These are phyloP conservation scores for Sporothrix luriei DNA, from an alignment of 2,329 filamentous ascomycete species.

Conservation along the genomic window DNA sequence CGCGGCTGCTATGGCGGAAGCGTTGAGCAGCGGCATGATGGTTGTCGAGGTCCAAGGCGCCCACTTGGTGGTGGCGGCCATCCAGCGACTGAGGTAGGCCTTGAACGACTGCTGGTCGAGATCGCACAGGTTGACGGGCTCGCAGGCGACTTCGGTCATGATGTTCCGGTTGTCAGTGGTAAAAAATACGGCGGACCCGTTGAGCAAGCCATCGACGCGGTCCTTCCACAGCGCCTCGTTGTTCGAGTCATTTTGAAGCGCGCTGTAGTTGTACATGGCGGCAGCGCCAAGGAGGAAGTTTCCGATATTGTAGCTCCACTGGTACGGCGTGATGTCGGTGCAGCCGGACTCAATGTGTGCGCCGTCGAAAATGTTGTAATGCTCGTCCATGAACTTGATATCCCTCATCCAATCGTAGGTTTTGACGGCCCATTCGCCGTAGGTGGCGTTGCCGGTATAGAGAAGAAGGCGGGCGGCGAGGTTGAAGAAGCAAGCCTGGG, in stretches of 20 bases:
- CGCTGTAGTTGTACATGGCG: constrained; percentile 67
- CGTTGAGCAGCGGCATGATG: constrained; percentile 57
- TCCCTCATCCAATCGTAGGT: constrained; percentile 69
- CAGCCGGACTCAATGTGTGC: constrained; percentile 61
- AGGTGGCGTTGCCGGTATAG: constrained; percentile 77
- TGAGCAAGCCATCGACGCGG: constrained; percentile 60
- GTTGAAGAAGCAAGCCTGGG: constrained; percentile 57
- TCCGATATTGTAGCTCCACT: constrained; percentile 72
- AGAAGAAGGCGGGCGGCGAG: constrained; percentile 61
- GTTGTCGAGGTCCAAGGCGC: constrained; percentile 59
- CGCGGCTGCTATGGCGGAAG: constrained; percentile 61
- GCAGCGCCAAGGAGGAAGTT: constrained; percentile 67
- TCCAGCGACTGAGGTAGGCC: constrained; percentile 63
- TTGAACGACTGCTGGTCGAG: constrained; percentile 66
- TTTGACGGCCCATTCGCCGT: constrained; percentile 74
- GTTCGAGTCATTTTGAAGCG: constrained; percentile 41
- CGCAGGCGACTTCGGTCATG: constrained; percentile 68
- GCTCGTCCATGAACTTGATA: constrained; percentile 60
- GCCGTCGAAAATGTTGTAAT: constrained; percentile 65
- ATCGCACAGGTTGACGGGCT: constrained; percentile 63
- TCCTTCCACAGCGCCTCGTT: constrained; percentile 54
- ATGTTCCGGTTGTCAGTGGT: constrained; percentile 54
- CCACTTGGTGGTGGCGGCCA: constrained; percentile 64
- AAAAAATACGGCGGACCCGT: constrained; percentile 59
- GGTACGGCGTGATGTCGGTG: constrained; percentile 59